phyloP scores from a whole-genome alignment of 176 grass and related monocot species.

The Poa annua region DNA sequence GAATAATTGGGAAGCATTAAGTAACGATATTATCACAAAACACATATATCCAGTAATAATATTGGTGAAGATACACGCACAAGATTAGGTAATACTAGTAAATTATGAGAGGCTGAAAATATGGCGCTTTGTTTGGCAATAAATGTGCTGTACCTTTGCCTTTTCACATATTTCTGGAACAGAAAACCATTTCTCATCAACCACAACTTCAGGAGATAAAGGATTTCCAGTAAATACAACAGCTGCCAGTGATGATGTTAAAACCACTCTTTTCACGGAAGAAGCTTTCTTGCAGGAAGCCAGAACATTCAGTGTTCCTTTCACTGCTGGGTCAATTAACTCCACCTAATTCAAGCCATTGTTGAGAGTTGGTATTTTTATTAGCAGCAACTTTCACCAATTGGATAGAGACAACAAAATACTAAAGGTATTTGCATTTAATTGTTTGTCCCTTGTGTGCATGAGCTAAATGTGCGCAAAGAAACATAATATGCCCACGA shows the following conservation, averaged over 20 bases:
- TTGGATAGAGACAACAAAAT: neutral
- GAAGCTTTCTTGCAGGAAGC: conserved; percentile 46
- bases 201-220: conserved; percentile 39
- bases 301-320: conserved; percentile 55
- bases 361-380: neutral
- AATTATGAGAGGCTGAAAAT: neutral
- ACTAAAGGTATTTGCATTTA: neutral
- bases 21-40: neutral
- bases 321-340: conserved; percentile 49
- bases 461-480: neutral
- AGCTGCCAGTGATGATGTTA: conserved; percentile 53
- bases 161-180: conserved; percentile 46
- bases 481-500: neutral
- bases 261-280: conserved; percentile 46
- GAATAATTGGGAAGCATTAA: neutral
- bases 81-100: neutral
- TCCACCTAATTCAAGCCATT: conserved; percentile 29
- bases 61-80: neutral
- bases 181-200: conserved; percentile 49
- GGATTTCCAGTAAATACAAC: conserved; percentile 39
- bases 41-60: neutral
- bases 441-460: neutral
- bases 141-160: conserved; percentile 30
- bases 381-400: neutral
- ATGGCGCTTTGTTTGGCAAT: neutral